phyloP scores from a whole-genome alignment of 2,329 filamentous ascomycete species.

The Coniochaeta sp. region DNA sequence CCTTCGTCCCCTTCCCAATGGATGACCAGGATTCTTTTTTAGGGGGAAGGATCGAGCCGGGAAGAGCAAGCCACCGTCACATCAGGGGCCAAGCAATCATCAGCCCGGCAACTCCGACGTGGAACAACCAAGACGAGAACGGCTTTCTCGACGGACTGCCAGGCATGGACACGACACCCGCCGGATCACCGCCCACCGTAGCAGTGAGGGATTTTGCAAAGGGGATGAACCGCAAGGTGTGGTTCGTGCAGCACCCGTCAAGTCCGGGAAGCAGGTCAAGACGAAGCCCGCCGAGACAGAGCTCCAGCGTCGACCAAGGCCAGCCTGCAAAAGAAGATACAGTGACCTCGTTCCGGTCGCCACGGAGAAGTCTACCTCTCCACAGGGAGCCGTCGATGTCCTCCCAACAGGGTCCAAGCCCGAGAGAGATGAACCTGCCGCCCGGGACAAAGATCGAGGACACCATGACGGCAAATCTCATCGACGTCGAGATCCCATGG shows the following conservation, averaged over 20 bases:
- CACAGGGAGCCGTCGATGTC: constrained; percentile 15
- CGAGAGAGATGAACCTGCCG: constrained; percentile 3
- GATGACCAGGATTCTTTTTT: constrained; percentile 26
- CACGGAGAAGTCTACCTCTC: constrained; percentile 20
- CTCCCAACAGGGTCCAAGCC: constrained; percentile 20
- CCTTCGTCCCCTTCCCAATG: background rate
- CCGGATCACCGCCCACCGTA: background rate
- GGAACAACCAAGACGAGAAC: constrained; percentile 6
- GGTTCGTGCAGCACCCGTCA: background rate
- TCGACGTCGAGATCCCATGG: background rate
- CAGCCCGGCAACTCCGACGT: background rate
- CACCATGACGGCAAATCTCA: background rate
- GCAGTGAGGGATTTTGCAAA: background rate
- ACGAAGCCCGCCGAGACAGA: background rate
- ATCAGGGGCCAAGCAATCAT: background rate
- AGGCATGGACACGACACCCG: background rate
- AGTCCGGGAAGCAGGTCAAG: background rate
- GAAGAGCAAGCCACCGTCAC: constrained; percentile 7
- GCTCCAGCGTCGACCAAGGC: constrained; percentile 4
- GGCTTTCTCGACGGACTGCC: constrained; percentile 2
- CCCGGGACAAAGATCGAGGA: background rate
- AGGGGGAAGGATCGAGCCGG: constrained; percentile 17
- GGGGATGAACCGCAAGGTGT: background rate
- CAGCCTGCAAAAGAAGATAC: constrained; percentile 19
- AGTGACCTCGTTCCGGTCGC: constrained; percentile 31